These are phyloP conservation scores for Marasmius tenuissimus DNA, from an alignment of 1,284 basidiomycete species.

Conservation along the genomic window DNA sequence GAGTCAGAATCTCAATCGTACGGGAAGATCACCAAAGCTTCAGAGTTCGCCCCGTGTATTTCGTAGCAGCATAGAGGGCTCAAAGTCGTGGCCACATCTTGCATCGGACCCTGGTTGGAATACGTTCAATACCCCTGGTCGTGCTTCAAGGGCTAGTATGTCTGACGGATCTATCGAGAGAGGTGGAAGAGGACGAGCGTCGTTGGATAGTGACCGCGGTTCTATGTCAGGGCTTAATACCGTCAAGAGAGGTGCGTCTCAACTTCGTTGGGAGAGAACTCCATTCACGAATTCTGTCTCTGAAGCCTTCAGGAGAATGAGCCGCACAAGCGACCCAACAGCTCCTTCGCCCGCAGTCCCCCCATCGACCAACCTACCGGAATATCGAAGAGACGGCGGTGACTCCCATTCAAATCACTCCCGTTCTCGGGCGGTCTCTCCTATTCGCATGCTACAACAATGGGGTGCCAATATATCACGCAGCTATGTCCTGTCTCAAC, in stretches of 20 bases:
- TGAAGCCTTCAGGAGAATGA: constrained; percentile 21
- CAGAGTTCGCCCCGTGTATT: constrained; percentile 17
- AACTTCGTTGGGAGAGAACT: neutral
- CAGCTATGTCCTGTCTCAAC: constrained; percentile 14
- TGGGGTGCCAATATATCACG: constrained; percentile 37
- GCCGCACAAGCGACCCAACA: constrained; percentile 9
- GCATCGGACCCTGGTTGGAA: neutral
- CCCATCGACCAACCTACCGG: constrained; percentile 10
- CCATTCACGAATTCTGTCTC: neutral
- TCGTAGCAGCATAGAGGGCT: constrained; percentile 34
- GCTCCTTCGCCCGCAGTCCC: constrained; percentile 8
- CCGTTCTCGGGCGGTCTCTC: constrained; percentile 40
- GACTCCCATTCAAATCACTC: constrained; percentile 32
- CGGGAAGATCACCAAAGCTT: constrained; percentile 21
- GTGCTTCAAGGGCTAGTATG: constrained; percentile 6
- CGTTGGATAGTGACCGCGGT: constrained; percentile 35
- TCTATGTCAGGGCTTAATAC: constrained; percentile 29
- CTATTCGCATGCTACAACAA: constrained; percentile 40
- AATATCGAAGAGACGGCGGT: constrained; percentile 11
- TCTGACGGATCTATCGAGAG: constrained; percentile 26
- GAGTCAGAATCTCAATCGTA: constrained; percentile 22
- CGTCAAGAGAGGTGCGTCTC: constrained; percentile 28
- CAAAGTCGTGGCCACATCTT: constrained; percentile 25
- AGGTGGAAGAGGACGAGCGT: constrained; percentile 32
- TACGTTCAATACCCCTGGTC: constrained; percentile 1